Base-by-base conservation (phyloP, 495 filamentous ascomycete genomes). In the Antarctomyces pellizariae region DNA sequence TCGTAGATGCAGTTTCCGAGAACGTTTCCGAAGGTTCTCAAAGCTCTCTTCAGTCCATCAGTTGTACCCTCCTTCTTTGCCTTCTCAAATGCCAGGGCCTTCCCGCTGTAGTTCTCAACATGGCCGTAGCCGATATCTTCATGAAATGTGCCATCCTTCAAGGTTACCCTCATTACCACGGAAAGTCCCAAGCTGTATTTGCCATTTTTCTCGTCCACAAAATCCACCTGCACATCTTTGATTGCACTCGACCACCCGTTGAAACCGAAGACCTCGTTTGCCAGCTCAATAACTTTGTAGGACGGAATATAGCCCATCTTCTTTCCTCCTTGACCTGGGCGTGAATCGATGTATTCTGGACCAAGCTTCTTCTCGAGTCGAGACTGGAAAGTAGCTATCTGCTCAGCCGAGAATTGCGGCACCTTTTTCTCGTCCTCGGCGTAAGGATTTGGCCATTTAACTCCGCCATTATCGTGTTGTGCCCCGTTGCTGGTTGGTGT, bases 221-320 rank as follows among this genome's bases (percentile, higher is more conserved):
- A 95, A 45, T 97, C 86, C 26, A 93, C 71, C 40, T 83, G 70
- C 10, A 90, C 70, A 36, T 80, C 72, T 42, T 75, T 71, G 26
- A 99, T 89, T 23, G 67, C 64, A 29, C 75, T 86, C 7, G 77
- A 89, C 86, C 86, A 99, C 23, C 86, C 86, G 49, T 95, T 93
- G 56, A 99, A 99, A 5, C 86, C 86, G 50, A 99, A 93, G 3
- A 95, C 75, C 38, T 99, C 80, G 41, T 99, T 99, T 18, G 86
- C 86, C 18, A 99, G 70, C 27, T 74, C 75, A 37, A 99, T 95
- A 45, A 69, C 76, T 52, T 95, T 95, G 37, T 95, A 80, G 4
- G 76, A 80, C 7, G 75, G 64, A 16, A 99, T 57, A 50, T 99
- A 95, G 41, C 86, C 75, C 10, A 95, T 71, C 46, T 76, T 84